Evolutionary conservation across 73 alveolate species (phyloP).

Genomic region (Tetrahymena malaccensis): DNA sequence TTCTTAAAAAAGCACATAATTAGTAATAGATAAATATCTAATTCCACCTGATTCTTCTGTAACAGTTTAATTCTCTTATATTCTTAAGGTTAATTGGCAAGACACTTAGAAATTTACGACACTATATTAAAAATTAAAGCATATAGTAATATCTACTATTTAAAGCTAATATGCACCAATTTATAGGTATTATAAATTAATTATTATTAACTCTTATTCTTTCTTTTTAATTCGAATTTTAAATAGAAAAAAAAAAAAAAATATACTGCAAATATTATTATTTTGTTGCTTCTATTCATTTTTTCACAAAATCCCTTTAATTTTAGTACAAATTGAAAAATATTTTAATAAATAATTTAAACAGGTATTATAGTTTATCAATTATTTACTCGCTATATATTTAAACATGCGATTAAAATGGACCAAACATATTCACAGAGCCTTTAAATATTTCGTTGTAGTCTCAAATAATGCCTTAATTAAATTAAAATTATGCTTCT

Average conservation of each 20-base stretch:
- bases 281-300: no score
- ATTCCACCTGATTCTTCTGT: background rate
- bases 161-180: background rate
- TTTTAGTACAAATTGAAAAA: no score
- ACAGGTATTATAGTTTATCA: background rate
- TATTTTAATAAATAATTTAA: no score
- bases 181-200: background rate
- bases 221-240: no score
- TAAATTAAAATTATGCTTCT: background rate
- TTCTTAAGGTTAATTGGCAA: background rate
- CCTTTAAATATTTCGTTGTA: background rate
- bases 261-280: no score
- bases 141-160: background rate
- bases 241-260: no score
- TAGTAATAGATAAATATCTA: no score
- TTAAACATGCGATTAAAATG: background rate
- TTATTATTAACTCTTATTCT: no score
- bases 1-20: background rate
- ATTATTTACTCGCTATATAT: background rate
- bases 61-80: background rate
- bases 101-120: background rate
- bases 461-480: background rate
- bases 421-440: background rate
- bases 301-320: no score
- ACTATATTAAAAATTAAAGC: no score